Evolutionary conservation across 1,139 yeast species (phyloP), one percentile per base, ranked within the genome.

Genomic region (Sporopachydermia cereana): DNA sequence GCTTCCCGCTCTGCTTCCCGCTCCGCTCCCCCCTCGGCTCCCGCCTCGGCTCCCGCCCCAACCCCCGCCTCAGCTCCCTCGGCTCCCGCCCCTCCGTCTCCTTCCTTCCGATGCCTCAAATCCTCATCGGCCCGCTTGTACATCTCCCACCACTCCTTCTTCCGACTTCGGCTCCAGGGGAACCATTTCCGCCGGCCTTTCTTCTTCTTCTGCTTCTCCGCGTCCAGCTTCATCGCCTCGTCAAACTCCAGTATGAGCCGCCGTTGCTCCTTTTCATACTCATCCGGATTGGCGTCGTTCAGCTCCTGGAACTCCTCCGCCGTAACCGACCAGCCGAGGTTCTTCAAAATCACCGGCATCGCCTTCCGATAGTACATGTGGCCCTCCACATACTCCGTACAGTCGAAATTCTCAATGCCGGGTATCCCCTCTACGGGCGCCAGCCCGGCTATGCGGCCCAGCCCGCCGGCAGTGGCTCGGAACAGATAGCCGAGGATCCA

Each of bases 341-440:
- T 63, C 51, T 74, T 73, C 52, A 93, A 62, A 44, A 93, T 70
- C 53, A 76, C 77, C 1, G 98, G 98, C 71, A 93, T 86, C 12
- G 88, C 89, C 51, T 82, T 83, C 67, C 98, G 83, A 62, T 93
- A 93, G 3, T 85, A 84, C 96, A 93, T 86, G 64, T 93, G 99
- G 0, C 98, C 98, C 49, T 84, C 91, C 2, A 91, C 95, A 44
- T 73, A 57, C 17, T 81, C 88, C 0, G 97, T 85, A 53, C 93
- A 84, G 59, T 93, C 95, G 49, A 83, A 71, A 59, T 89, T 91
- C 51, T 88, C 95, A 41, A 89, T 69, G 0, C 82, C 84, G 24
- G 74, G 70, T 17, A 77, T 63, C 43, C 67, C 71, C 42, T 76
- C 79, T 36, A 89, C 73, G 1, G 91, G 81, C 0, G 95, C 79